phyloP scores from a whole-genome alignment of 2,329 filamentous ascomycete species.

The Pyrenophora tritici-repentis region DNA sequence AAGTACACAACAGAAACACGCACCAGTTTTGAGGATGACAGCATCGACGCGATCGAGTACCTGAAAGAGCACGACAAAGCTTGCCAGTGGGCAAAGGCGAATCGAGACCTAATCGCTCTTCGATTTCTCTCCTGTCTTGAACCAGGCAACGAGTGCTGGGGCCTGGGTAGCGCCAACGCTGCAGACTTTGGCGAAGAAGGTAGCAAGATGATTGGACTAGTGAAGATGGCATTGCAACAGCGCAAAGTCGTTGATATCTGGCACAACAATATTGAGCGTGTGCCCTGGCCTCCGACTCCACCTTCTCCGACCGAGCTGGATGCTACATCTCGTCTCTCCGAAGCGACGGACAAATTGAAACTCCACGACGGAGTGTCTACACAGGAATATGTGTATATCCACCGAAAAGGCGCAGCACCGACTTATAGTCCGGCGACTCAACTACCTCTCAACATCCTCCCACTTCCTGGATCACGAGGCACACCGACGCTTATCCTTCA shows the following conservation, averaged over 20 bases:
- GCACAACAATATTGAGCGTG: conserved; percentile 46
- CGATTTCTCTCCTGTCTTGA: conserved; percentile 46
- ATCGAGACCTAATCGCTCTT: conserved; percentile 48
- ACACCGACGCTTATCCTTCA: conserved; percentile 47
- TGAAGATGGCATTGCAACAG: conserved; percentile 25
- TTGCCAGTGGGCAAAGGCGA: conserved; percentile 46
- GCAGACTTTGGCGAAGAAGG: conserved; percentile 8
- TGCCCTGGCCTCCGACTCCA: conserved; percentile 37
- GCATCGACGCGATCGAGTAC: conserved; percentile 34
- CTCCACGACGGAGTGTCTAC: not conserved
- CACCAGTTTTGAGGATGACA: conserved; percentile 34
- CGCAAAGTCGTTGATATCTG: conserved; percentile 46
- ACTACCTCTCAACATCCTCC: conserved; percentile 36
- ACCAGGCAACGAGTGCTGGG: conserved; percentile 35
- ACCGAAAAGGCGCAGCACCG: conserved; percentile 49
- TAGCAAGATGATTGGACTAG: conserved; percentile 10
- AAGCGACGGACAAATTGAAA: not conserved
- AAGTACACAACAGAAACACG: conserved; percentile 29
- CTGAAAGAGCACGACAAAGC: conserved; percentile 44
- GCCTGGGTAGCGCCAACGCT: conserved; percentile 11
- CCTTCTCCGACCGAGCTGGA: not conserved
- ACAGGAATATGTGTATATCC: conserved; percentile 38
- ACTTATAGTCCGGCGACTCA: conserved; percentile 28
- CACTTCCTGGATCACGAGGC: conserved; percentile 46
- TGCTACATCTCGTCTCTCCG: not conserved